Evolutionary conservation across 305 asterid genomes (phyloP), one percentile per base, ranked within the genome.

Genomic region (Solanum chacoense): DNA sequence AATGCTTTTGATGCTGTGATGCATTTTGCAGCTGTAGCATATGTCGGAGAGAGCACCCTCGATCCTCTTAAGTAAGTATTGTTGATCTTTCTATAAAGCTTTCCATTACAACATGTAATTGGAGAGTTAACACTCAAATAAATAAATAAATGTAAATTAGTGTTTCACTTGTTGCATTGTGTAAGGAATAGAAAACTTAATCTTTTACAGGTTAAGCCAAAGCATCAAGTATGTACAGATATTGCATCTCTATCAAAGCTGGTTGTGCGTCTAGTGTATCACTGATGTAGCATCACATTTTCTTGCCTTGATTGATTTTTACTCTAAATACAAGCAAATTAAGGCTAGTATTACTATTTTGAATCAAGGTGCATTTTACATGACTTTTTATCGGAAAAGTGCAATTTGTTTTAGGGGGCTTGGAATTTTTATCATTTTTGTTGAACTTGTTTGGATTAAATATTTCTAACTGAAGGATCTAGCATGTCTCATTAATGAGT

Each of bases 21-120:
- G 94, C 99, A 97, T 92, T 97, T 97, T 92, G 98, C 99, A 38
- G 99, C 99, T 20, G 99, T 97, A 59, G 99, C 99, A 34, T 97
- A 97, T 93, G 99, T 97, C 76, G 99, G 98, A 86, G 99, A 97
- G 94, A 97, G 99, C 89, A 97, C 98, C 8, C 93, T 96, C 22
- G 92, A 97, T 91, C 99, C 99, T 36, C 95, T 97, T 50, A 97
- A 93, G 98, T 97, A 89, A 94, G 98, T 88, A 0, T 45, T 4
- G 86, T 29, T 83, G 29, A 28, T 29, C 37, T 32, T 83, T 83
- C 18, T 29, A 31, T 45, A 83, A 28, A 83, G 20, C 29, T 83
- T 45, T 83, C 86, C 72, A 45, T 55, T 50, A 20, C 7, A 83
- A 83, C 72, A 29, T 81, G 40, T 45, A 29, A 81, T 45, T 22